Base-by-base conservation (phyloP, 495 filamentous ascomycete genomes). In the Sordaria brevicollis region DNA sequence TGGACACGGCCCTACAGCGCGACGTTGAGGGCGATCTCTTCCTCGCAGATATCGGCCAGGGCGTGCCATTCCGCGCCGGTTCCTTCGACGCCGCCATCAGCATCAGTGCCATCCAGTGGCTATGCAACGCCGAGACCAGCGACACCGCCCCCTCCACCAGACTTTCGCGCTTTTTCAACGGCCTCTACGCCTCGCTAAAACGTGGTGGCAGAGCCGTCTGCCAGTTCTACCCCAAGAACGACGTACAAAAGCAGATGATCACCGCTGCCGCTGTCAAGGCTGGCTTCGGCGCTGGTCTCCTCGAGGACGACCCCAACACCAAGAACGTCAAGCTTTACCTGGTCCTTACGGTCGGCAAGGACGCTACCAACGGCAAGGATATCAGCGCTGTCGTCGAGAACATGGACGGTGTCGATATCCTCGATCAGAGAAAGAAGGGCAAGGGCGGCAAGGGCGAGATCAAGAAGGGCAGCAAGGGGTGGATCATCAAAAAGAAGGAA, bases 201-300 rank as follows among this genome's bases (percentile, higher is more conserved):
- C 85, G 96, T 5, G 95, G 95, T 10, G 95, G 94, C 29, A 87
- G 92, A 43, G 95, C 96, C 2, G 95, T 98, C 29, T 94, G 94
- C 75, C 95, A 98, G 76, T 98, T 99, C 78, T 99, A 99, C 79
- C 96, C 95, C 4, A 96, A 95, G 82, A 97, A 99, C 79, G 92
- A 95, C 74, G 84, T 85, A 71, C 95, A 98, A 81, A 89, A 92
- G 76, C 87, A 83, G 70, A 97, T 98, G 95, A 93, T 98, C 68
- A 92, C 90, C 66, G 82, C 81, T 17, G 94, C 95, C 19, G 95
- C 95, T 1, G 90, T 97, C 69, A 92, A 89, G 76, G 95, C 95
- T 5, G 95, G 95, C 1, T 99, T 99, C 79, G 94, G 96, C 9
- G 95, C 96, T 0, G 95, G 95, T 81, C 84, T 99, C 36, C 80